Percentiles rank a stretch among this genome's conserved stretches.
Conservation (phyloP, 495 filamentous ascomycete species). For the Copromyces sp. region DNA sequence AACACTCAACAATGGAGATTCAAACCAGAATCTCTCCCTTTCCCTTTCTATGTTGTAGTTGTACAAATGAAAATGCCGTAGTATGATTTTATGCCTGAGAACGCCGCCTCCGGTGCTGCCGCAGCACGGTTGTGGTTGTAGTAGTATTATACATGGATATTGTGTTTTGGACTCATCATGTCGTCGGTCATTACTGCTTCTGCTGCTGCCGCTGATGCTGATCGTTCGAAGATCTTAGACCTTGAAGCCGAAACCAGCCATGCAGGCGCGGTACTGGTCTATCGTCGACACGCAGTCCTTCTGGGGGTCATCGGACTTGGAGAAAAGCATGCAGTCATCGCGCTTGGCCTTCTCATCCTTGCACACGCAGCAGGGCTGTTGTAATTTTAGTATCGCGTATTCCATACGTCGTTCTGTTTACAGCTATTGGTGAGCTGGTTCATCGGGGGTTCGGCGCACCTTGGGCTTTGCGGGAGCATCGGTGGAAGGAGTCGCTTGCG, state of each 20-base stretch:
- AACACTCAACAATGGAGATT: neutral
- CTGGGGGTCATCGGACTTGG: constrained; percentile 63
- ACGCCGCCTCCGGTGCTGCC: neutral
- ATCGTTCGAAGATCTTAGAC: constrained; percentile 28
- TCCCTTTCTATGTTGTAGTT: neutral
- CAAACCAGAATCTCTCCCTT: neutral
- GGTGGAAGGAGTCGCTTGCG: constrained; percentile 11
- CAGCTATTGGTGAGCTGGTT: neutral
- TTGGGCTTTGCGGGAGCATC: constrained; percentile 34
- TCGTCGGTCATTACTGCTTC: neutral
- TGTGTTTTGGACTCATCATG: neutral
- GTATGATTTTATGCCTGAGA: neutral
- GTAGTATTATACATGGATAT: neutral
- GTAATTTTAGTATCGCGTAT: neutral
- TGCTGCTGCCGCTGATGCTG: neutral
- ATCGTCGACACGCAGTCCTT: constrained; percentile 71
- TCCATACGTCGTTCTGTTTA: neutral
- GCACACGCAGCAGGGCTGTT: constrained; percentile 92
- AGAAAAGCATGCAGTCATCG: constrained; percentile 99
- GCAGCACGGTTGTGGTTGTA: neutral
- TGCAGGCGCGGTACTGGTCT: constrained; percentile 79
- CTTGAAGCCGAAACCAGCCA: constrained; percentile 89
- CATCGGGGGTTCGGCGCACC: constrained; percentile 18
- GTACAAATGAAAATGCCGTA: neutral
- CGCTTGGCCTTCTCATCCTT: constrained; percentile 84